Conservation (phyloP, 768 basidiomycete species). For the Termitomyces sp. region DNA sequence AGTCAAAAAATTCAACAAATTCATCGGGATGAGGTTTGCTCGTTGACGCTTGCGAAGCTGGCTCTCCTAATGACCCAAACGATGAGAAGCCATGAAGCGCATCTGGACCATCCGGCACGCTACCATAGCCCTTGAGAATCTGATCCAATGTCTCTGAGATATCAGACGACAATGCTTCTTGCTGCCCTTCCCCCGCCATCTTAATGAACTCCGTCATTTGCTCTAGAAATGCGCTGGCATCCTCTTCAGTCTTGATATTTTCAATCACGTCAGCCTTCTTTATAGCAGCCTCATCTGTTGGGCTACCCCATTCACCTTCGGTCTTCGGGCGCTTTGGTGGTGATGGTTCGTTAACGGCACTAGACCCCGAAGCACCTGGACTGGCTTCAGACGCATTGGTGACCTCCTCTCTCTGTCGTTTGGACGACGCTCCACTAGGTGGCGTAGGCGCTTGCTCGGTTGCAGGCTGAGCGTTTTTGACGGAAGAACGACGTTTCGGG, state of each 20-base stretch:
- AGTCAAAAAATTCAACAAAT: slow-evolving; percentile 64
- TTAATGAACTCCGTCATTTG: slow-evolving; percentile 61
- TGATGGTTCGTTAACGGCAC: slow-evolving; percentile 44
- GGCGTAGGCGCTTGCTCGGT: slow-evolving; percentile 17
- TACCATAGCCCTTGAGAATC: slow-evolving; percentile 52
- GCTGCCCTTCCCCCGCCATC: slow-evolving; percentile 39
- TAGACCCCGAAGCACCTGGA: slow-evolving; percentile 22
- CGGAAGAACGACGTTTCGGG: slow-evolving; percentile 28
- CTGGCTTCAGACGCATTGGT: slow-evolving; percentile 22
- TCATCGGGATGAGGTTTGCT: slow-evolving; percentile 32
- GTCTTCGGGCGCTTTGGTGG: slow-evolving; percentile 69
- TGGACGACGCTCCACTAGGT: slow-evolving; percentile 24
- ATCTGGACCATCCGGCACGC: slow-evolving; percentile 34
- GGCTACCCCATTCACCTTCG: slow-evolving; percentile 72
- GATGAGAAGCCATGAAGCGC: slow-evolving; percentile 27
- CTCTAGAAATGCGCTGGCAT: slow-evolving; percentile 56
- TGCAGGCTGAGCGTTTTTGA: slow-evolving; percentile 16
- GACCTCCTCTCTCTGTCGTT: slow-evolving; percentile 48
- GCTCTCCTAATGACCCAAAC: slow-evolving; percentile 25
- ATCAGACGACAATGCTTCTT: slow-evolving; percentile 38
- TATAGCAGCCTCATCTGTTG: slow-evolving; percentile 43
- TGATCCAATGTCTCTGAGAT: slow-evolving; percentile 58
- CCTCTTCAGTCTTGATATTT: slow-evolving; percentile 62
- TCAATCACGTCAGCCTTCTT: slow-evolving; percentile 36
- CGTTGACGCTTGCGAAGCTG: slow-evolving; percentile 21